phyloP scores from a whole-genome alignment of 2,329 filamentous ascomycete species.

The Monilinia fructicola region DNA sequence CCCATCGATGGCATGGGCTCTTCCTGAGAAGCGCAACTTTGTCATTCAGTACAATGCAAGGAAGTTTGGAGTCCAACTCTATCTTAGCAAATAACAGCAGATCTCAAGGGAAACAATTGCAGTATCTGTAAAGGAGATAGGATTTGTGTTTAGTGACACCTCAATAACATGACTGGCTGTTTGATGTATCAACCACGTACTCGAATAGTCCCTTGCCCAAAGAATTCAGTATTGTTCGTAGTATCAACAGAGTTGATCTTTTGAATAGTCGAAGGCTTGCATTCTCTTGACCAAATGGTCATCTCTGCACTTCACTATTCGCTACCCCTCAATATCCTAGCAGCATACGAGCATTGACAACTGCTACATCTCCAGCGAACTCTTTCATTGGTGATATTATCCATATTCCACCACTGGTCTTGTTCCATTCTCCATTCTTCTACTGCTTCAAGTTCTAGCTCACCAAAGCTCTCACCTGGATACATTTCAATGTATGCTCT shows the following conservation, averaged over 20 bases:
- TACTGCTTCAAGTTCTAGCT: not conserved
- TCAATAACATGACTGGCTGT: not conserved
- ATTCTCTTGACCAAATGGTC: not conserved
- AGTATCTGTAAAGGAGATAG: not conserved
- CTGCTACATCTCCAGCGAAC: constrained; percentile 2
- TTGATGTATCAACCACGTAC: no score
- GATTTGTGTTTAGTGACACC: not conserved
- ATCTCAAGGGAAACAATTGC: not conserved
- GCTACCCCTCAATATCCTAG: not conserved
- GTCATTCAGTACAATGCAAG: not conserved
- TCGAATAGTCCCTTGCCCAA: no score
- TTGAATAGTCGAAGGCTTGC: not conserved
- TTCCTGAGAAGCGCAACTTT: not conserved
- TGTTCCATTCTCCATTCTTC: not conserved
- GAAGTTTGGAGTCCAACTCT: not conserved
- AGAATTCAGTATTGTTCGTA: not conserved
- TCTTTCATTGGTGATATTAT: not conserved
- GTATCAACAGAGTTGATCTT: no score
- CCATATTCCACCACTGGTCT: not conserved
- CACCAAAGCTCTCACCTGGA: not conserved
- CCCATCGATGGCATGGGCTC: not conserved
- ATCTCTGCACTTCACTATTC: not conserved
- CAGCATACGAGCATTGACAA: not conserved
- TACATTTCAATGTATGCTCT: constrained; percentile 16
- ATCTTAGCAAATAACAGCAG: not conserved